Percentiles rank a stretch among this genome's conserved stretches.
These are phyloP conservation scores for Nakazawaea sp. DNA, from an alignment of 805 yeast genomes.

Conservation along the genomic window DNA sequence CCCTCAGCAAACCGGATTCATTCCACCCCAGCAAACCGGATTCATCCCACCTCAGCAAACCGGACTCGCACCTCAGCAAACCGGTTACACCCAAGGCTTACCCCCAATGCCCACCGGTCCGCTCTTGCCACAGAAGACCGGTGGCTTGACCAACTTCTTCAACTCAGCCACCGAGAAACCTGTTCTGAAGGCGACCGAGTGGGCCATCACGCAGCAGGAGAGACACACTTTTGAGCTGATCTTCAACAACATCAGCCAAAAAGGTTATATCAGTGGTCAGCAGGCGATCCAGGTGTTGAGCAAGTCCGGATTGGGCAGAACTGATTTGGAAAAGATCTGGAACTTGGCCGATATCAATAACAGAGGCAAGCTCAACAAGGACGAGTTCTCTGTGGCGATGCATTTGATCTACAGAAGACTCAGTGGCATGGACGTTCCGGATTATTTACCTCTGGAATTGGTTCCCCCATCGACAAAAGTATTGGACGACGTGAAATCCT, in stretches of 20 bases:
- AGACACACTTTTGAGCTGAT: conserved; percentile 81
- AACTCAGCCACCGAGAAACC: conserved; percentile 8
- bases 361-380: conserved; percentile 76
- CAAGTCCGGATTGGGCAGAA: conserved; percentile 82
- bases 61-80: conserved; percentile 29
- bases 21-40: conserved; percentile 49
- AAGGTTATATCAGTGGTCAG: conserved; percentile 71
- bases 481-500: conserved; percentile 67
- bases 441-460: conserved; percentile 77
- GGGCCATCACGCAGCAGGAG: conserved; percentile 86
- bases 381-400: conserved; percentile 96
- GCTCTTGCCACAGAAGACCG: conserved; percentile 61
- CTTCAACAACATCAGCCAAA: conserved; percentile 80
- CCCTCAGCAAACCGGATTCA: conserved; percentile 18
- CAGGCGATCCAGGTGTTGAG: conserved; percentile 83
- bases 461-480: conserved; percentile 80
- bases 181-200: conserved; percentile 52
- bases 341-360: conserved; percentile 77
- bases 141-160: conserved; percentile 35
- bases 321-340: conserved; percentile 90
- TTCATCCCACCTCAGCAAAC: conserved; percentile 30
- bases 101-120: conserved; percentile 31
- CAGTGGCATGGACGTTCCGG: conserved; percentile 84
- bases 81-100: conserved; percentile 21
- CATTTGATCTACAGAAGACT: conserved; percentile 87